Conservation (phyloP, 257 asterid species). For the Capsicum baccatum region DNA sequence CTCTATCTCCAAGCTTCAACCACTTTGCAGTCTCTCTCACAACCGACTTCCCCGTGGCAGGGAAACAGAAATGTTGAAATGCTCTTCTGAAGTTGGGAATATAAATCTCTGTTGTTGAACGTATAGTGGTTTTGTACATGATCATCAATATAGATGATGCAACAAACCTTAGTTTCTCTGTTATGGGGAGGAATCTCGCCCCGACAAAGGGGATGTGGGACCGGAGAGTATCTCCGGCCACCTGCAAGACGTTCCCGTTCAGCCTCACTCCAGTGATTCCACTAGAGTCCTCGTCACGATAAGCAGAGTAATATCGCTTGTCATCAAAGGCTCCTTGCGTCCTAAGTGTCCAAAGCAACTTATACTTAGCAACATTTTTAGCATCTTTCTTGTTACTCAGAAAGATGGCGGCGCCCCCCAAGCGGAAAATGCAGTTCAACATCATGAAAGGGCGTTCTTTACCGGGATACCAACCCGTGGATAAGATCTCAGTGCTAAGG, state of each 20-base stretch:
- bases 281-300: slow-evolving; percentile 72
- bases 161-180: slow-evolving; percentile 51
- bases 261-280: slow-evolving; percentile 78
- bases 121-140: slow-evolving; percentile 49
- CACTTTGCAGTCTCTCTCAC: slow-evolving; percentile 59
- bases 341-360: slow-evolving; percentile 53
- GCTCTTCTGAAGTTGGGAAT: slow-evolving; percentile 72
- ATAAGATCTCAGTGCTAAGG: slow-evolving; percentile 77
- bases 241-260: slow-evolving; percentile 62
- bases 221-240: slow-evolving; percentile 71
- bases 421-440: slow-evolving; percentile 72
- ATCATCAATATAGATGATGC: slow-evolving; percentile 34
- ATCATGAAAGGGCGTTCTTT: slow-evolving; percentile 62
- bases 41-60: slow-evolving; percentile 69
- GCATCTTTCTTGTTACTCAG: slow-evolving; percentile 55
- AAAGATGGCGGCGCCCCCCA: slow-evolving; percentile 77
- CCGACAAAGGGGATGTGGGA: slow-evolving; percentile 68
- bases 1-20: slow-evolving; percentile 41
- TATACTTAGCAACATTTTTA: slow-evolving; percentile 53
- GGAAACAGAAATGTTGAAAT: slow-evolving; percentile 83
- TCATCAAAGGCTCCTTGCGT: slow-evolving; percentile 80
- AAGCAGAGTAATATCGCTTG: slow-evolving; percentile 58
- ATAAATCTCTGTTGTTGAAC: slow-evolving; percentile 47
- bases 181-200: slow-evolving; percentile 51
- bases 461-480: slow-evolving; percentile 87